Evolutionary conservation across 768 basidiomycete species (phyloP).

Genomic region (Baorangia bicolor): DNA sequence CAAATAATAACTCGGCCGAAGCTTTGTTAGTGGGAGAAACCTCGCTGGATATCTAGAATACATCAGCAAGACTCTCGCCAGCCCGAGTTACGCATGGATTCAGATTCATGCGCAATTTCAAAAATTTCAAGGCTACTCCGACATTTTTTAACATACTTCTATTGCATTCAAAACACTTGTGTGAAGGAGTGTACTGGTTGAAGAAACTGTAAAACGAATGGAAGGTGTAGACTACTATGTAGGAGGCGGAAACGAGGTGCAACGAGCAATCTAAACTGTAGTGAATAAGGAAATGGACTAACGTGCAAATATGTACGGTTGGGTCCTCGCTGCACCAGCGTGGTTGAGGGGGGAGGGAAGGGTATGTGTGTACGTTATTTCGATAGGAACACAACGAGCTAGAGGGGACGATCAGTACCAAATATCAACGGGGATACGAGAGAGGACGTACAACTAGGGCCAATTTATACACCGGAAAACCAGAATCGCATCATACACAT

Average conservation of each 20-base stretch:
- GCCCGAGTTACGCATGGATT: no score
- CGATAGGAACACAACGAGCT: conserved; percentile 29
- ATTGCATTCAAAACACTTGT: conserved; percentile 24
- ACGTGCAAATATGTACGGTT: conserved; percentile 20
- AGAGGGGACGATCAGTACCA: conserved; percentile 7
- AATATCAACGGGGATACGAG: neutral
- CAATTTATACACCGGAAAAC: conserved; percentile 31
- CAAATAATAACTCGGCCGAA: conserved; percentile 12
- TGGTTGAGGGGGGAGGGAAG: neutral
- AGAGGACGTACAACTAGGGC: conserved; percentile 26
- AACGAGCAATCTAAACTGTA: conserved; percentile 23
- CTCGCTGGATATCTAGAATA: neutral
- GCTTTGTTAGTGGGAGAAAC: neutral
- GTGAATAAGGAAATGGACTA: conserved; percentile 12
- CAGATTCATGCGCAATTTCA: neutral
- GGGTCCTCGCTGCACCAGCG: conserved; percentile 21
- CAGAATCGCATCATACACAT: conserved; percentile 36
- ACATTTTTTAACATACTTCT: conserved; percentile 18
- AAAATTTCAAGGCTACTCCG: neutral
- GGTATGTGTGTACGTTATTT: conserved; percentile 32
- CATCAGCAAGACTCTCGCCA: conserved; percentile 1
- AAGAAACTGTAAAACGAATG: conserved; percentile 25
- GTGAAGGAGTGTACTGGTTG: conserved; percentile 29
- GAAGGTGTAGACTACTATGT: conserved; percentile 21
- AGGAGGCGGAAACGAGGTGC: conserved; percentile 11